These are phyloP conservation scores for Backusella morwellensis DNA, from an alignment of 192 early-diverging fungal genomes.

Conservation along the genomic window DNA sequence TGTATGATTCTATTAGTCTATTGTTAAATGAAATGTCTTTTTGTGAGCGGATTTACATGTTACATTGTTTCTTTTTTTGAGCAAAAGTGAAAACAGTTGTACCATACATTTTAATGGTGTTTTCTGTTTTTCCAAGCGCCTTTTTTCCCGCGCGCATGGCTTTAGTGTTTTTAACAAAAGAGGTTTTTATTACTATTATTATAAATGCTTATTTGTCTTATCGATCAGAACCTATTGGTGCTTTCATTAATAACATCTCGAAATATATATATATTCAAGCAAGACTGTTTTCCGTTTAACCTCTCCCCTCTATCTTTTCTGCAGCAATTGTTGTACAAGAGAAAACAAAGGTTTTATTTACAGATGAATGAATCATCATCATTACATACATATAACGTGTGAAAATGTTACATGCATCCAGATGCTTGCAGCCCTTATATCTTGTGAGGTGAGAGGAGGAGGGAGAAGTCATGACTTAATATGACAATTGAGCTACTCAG, in stretches of 20 bases:
- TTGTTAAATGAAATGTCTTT: neutral
- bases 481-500: neutral
- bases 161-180: neutral
- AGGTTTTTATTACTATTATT: neutral
- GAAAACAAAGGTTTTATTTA: neutral
- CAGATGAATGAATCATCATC: neutral
- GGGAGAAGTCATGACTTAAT: neutral
- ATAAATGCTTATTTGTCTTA: neutral
- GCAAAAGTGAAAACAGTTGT: neutral
- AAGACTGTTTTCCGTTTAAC: neutral
- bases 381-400: neutral
- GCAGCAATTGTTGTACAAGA: neutral
- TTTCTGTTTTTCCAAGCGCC: neutral
- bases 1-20: neutral
- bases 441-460: neutral
- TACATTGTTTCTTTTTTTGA: neutral
- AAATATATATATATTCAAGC: neutral
- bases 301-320: neutral
- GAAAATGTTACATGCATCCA: neutral
- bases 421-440: neutral
- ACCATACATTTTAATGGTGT: neutral
- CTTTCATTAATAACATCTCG: neutral
- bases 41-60: too few relatives aligned
- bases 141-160: neutral
- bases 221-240: neutral